Base-by-base conservation (phyloP, 768 basidiomycete genomes). In the Polyporus arcularius region DNA sequence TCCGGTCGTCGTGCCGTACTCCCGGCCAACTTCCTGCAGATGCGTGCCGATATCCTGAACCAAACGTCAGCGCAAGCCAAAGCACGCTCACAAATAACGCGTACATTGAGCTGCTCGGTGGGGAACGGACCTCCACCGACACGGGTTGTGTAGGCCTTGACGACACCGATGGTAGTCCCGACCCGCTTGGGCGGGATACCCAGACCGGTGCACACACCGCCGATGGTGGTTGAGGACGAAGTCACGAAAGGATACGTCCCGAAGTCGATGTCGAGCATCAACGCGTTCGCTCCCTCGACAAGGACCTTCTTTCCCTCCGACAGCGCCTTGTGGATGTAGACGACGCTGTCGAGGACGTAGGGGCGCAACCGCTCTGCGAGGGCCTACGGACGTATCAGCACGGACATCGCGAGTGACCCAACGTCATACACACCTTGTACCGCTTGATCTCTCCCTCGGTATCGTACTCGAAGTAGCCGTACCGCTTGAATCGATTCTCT, bases 121-220 rank as follows among this genome's bases (percentile, higher is more conserved):
- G 97, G 95, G 82, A 99, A 98, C 4, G 97, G 97, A 0, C 97
- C 97, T 41, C 94, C 93, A n/a, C 97, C 97, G 26, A 99, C 97
- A 30, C 97, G 85, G 1, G 97, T 98, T 16, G 97, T 98, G 74
- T 99, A 99, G 0, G 97, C 97, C 75, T 98, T 99, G 71, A 98
- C 80, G 60, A 99, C 97, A 48, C 97, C 97, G 66, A 96, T 89
- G 28, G 88, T 81, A 50, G 86, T 85, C n/a, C 90, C 92, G 64
- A 99, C 87, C 65, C 83, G 76, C 76, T 88, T 88, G 6, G 97
- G 95, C 3, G 97, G 96, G 51, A 99, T 89, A 53, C 95, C 97
- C n/a, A 99, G 85, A 38, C 97, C 97, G 15, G 96, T 98, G 77
- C 92, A 94, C 39, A 98, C 94, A 53, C 97, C 97, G 32, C 97